Base-by-base conservation (phyloP, 1,284 basidiomycete species). In the Fomitopsis pinicola region DNA sequence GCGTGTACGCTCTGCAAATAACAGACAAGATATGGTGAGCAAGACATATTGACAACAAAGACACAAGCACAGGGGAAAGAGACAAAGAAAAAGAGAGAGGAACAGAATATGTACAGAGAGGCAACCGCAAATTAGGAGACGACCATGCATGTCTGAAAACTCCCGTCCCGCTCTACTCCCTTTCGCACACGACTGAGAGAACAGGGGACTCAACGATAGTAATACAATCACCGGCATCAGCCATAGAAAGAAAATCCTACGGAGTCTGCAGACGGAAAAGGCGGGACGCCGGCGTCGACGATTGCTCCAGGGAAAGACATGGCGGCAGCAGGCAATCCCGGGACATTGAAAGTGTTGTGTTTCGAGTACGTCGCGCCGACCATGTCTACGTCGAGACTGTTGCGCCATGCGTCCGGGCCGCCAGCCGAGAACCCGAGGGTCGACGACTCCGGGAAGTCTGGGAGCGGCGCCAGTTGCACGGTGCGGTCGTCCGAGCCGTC, bases 401-500 rank as follows among this genome's bases (percentile, higher is more conserved):
- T 33, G 35, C 46, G 46, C 42, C 33, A 46, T 54, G 50, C 55
- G 54, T 55, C 59, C 62, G 50, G n/a, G 55, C 46, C 28, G 60
- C 19, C 35, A 60, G 60, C 36, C 52, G 63, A 33, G 52, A 54
- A 28, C 61, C 62, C 33, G 35, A 67, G 55, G 30, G 62, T 35
- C 42, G 62, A 53, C 50, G 67, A 63, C 50, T 68, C 64, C 2
- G 71, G 61, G 4, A 71, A 55, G 36, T 73, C 73, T 55, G 67
- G 55, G 59, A 72, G 66, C 36, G 66, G 68, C 9, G 62, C 55
- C 69, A 75, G 69, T 59, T 73, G 72, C 19, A 75, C 67, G 0
- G 72, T 75, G 6, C 74, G 65, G 22, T 74, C 74, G 54, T 68
- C 69, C 36, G 66, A 62, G 35, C 73, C 71, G 52, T 75, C 75